phyloP scores from a whole-genome alignment of 2,329 filamentous ascomycete species.

The Aureobasidium sp. region DNA sequence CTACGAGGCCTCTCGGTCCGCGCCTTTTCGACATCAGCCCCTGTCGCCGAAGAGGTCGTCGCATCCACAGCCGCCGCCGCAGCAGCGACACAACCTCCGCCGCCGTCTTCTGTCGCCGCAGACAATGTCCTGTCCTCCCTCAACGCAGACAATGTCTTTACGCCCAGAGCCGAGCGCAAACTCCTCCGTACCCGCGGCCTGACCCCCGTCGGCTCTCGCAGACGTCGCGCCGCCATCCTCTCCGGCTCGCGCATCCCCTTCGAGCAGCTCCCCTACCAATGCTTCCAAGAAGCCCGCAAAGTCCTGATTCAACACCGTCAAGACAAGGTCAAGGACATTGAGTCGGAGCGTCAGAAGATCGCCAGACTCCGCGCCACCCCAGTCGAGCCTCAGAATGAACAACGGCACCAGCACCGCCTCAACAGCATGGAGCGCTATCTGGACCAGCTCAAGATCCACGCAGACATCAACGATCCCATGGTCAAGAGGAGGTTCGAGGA shows the following conservation, averaged over 20 bases:
- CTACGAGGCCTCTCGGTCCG: constrained; percentile 29
- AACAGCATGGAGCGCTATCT: constrained; percentile 64
- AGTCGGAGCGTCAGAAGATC: constrained; percentile 61
- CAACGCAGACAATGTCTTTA: constrained; percentile 62
- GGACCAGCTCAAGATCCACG: constrained; percentile 75
- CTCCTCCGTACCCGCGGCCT: constrained; percentile 48
- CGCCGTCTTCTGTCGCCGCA: constrained; percentile 46
- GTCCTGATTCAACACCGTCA: constrained; percentile 71
- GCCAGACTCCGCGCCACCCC: constrained; percentile 50
- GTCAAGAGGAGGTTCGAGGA: constrained; percentile 95
- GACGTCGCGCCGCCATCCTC: constrained; percentile 56
- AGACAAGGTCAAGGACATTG: constrained; percentile 71
- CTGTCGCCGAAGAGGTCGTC: constrained; percentile 33
- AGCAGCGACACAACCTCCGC: neutral
- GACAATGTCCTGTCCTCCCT: constrained; percentile 25
- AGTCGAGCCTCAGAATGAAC: constrained; percentile 24
- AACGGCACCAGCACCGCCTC: constrained; percentile 57
- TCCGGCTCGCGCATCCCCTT: constrained; percentile 67
- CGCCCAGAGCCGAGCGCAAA: constrained; percentile 56
- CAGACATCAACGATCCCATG: constrained; percentile 89
- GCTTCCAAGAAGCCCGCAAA: constrained; percentile 91
- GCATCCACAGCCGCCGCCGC: constrained; percentile 26
- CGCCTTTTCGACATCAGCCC: constrained; percentile 43
- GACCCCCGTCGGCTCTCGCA: constrained; percentile 73
- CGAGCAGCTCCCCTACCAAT: constrained; percentile 91